Evolutionary conservation across 169 alveolate genomes (phyloP), one percentile per base, ranked within the genome.

Genomic region (Miamiensis avidus): DNA sequence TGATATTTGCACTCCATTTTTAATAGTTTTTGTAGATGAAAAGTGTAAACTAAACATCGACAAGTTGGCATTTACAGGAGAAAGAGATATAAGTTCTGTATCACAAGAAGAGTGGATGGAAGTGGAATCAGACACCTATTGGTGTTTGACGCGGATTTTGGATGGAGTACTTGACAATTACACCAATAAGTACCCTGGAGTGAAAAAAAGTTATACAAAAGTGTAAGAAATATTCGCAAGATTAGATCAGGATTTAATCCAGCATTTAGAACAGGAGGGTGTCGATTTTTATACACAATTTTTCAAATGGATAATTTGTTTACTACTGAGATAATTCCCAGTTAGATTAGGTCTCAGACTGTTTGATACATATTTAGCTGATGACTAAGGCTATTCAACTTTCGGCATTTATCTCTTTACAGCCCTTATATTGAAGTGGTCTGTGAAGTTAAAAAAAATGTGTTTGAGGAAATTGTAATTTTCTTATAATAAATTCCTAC

Each of bases 311-410:
- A 89, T 93, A 74, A 91, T 91, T 76, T 93, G 96, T 64, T 89
- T 91, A 30, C 89, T 95, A 74, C 90, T 93, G 25, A 89, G 97
- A 69, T 95, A 95, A 81, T 95, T 95, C 75, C 90, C 90, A 29
- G 72, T 86, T 4, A 78, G 84, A 33, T 89, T 93, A 82, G 83
- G 91, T 1, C 86, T 95, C 65, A 84, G 95, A 76, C 65, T 93
- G 31, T 93, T 95, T 92, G 97, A 95, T 91, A 89, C 96, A 16
- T 93, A 93, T 87, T 86, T 95, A 26, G 81, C 95, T 29, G 97
- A 95, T 85, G 96, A 93, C n/a, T 91, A 93, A 74, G 95, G 93
- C 0, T 90, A 93, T 73, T 86, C 95, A 74, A 88, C 87, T 75
- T 93, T 89, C 64, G 94, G 90, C 83, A 86, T 90, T 65, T 95